Evolutionary conservation across 495 filamentous ascomycete species (phyloP).

Genomic region (Aspergillus diversus): DNA sequence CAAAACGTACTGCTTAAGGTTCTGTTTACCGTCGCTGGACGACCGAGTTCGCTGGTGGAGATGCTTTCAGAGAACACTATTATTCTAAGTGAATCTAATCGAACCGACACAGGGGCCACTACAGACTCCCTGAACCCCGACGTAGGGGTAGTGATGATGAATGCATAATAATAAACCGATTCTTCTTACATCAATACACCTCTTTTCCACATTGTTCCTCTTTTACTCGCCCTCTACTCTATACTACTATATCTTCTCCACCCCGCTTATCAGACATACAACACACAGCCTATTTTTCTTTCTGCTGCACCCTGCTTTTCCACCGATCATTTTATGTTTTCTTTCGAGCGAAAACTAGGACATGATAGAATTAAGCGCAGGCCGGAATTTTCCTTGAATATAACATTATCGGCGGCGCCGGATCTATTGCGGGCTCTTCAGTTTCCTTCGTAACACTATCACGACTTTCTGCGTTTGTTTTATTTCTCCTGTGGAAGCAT

Average conservation of each 20-base stretch:
- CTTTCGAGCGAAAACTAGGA: conserved; percentile 25
- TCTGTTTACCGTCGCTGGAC: conserved; percentile 45
- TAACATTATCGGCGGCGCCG: conserved; percentile 20
- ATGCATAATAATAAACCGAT: conserved; percentile 34
- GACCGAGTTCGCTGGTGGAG: conserved; percentile 40
- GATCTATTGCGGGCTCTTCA: background rate
- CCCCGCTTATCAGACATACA: too few species aligned
- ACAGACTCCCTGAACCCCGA: conserved; percentile 36
- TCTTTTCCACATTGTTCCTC: background rate
- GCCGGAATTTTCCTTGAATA: conserved; percentile 25
- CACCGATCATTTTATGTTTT: conserved; percentile 2
- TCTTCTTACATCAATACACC: background rate
- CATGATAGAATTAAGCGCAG: conserved; percentile 29
- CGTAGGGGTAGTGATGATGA: conserved; percentile 44
- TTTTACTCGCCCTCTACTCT: conserved; percentile 1
- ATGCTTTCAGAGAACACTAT: conserved; percentile 44
- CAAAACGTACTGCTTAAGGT: conserved; percentile 46
- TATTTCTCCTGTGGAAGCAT: background rate
- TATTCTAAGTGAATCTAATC: conserved; percentile 36
- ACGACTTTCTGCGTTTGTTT: conserved; percentile 5
- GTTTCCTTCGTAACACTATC: conserved; percentile 7
- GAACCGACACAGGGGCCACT: conserved; percentile 23
- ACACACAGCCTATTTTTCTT: background rate
- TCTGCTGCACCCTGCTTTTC: background rate
- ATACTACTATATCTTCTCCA: background rate